Evolutionary conservation across 768 basidiomycete genomes (phyloP), one percentile per base, ranked within the genome.

Genomic region (Amanita phalloides): DNA sequence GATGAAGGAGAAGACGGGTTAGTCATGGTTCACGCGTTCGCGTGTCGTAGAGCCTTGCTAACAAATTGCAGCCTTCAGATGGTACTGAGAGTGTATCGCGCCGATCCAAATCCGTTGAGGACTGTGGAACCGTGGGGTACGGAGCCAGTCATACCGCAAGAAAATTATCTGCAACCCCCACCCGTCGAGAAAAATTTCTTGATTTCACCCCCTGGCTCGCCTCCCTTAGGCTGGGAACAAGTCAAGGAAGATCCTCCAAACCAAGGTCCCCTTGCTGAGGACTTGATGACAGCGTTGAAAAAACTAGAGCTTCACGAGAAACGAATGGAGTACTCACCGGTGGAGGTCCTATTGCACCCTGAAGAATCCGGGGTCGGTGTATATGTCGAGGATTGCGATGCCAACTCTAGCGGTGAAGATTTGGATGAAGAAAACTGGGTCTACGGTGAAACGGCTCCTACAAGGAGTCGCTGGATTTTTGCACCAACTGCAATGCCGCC

Each of bases 141-240:
- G 3, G 35, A 32, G 14, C 62, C 58, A 9, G 61, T 59, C 55
- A 59, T 73, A n/a, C 71, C 72, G 20, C 68, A 66, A 36, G 66
- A 62, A n/a, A 70, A 75, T 58, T 81, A 83, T 60, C 77, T 94
- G 33, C 78, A 74, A 38, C 91, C 93, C 0, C 95, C 95, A 0
- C 68, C 76, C 0, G 58, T 83, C 36, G 87, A 93, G 59, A 91
- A 91, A 68, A 98, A 98, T 69, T 98, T 97, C 68, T 76, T 99
- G 44, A 94, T 99, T 56, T 98, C 96, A 0, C 96, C 96, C 0
- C 96, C 96, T 3, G 96, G 96, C 4, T 96, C 93, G 0, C 96
- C 96, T 0, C 96, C 96, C 0, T 83, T 94, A 1, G 96, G 94
- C 2, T 99, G 96, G 96, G 92, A 96, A 62, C 91, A 78, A 21